Percentiles rank a stretch among this genome's conserved stretches.
phyloP scores from a whole-genome alignment of 1,284 basidiomycete species.

The Apiotrichum veenhuisii region DNA sequence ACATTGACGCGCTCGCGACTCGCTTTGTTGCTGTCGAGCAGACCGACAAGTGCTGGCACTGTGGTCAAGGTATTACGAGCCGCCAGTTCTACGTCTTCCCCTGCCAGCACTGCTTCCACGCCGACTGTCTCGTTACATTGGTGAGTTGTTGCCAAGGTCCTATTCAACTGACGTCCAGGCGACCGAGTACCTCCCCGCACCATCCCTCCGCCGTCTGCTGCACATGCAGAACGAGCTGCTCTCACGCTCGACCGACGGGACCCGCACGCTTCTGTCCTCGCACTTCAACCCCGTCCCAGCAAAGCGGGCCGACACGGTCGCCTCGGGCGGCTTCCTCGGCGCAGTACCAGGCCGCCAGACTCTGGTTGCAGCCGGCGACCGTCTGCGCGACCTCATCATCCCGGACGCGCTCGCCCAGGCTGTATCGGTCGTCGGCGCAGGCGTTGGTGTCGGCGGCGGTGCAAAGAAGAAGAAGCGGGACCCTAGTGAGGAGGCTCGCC shows the following conservation, averaged over 20 bases:
- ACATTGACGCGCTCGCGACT: constrained; percentile 77
- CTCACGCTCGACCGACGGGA: constrained; percentile 46
- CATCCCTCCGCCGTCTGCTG: constrained; percentile 74
- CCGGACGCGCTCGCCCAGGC: constrained; percentile 75
- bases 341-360: constrained; percentile 65
- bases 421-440: constrained; percentile 34
- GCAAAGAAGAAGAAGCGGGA: constrained; percentile 51
- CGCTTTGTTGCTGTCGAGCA: constrained; percentile 93
- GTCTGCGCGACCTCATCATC: constrained; percentile 80
- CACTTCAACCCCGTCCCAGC: constrained; percentile 25
- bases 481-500: constrained; percentile 56
- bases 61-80: constrained; percentile 68
- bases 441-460: constrained; percentile 29
- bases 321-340: constrained; percentile 32
- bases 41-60: constrained; percentile 79
- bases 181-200: constrained; percentile 79
- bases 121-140: constrained; percentile 85
- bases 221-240: constrained; percentile 76
- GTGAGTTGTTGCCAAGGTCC: constrained; percentile 55
- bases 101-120: constrained; percentile 93
- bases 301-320: constrained; percentile 13
- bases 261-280: constrained; percentile 38
- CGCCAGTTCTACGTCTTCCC: constrained; percentile 98
- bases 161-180: constrained; percentile 56
- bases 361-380: constrained; percentile 80